A percentile compares a stretch with the other conserved stretches of the same genome.
Conservation (phyloP, 2,329 filamentous ascomycete species). For the Claviceps fusiformis region DNA sequence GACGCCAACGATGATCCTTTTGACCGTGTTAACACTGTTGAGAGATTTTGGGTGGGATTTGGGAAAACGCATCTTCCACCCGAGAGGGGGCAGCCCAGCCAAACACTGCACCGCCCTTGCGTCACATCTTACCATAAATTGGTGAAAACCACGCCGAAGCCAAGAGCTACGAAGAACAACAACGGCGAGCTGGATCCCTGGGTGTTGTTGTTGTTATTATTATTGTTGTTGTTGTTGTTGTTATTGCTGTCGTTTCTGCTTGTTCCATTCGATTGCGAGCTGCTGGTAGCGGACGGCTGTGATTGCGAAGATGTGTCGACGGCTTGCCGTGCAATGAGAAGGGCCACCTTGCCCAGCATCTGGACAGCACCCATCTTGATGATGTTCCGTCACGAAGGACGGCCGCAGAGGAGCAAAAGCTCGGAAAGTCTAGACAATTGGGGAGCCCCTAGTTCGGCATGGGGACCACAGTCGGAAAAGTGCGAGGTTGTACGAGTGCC, state of each 20-base stretch:
- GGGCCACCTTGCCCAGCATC: slow-evolving; percentile 22
- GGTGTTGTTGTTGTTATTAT: slow-evolving; percentile 8
- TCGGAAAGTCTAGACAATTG: background rate
- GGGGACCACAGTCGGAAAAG: background rate
- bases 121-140: slow-evolving; percentile 70
- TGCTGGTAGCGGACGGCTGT: slow-evolving; percentile 8
- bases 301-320: slow-evolving; percentile 5
- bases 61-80: background rate
- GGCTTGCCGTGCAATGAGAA: slow-evolving; percentile 23
- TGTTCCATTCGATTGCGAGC: slow-evolving; percentile 5
- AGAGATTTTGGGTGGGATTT: background rate
- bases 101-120: background rate
- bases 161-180: slow-evolving; percentile 82
- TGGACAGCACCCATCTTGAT: slow-evolving; percentile 26
- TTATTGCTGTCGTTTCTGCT: slow-evolving; percentile 10
- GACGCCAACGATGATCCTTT: slow-evolving; percentile 96
- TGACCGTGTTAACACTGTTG: slow-evolving; percentile 11
- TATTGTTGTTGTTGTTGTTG: slow-evolving; percentile 7
- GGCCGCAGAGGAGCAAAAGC: background rate
- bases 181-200: slow-evolving; percentile 28
- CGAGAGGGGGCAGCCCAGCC: background rate
- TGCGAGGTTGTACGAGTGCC: no score
- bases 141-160: slow-evolving; percentile 96
- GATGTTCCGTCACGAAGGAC: background rate
- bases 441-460: slow-evolving; percentile 1